phyloP scores from a whole-genome alignment of 2,329 filamentous ascomycete species.

The Claviceps cyperi region DNA sequence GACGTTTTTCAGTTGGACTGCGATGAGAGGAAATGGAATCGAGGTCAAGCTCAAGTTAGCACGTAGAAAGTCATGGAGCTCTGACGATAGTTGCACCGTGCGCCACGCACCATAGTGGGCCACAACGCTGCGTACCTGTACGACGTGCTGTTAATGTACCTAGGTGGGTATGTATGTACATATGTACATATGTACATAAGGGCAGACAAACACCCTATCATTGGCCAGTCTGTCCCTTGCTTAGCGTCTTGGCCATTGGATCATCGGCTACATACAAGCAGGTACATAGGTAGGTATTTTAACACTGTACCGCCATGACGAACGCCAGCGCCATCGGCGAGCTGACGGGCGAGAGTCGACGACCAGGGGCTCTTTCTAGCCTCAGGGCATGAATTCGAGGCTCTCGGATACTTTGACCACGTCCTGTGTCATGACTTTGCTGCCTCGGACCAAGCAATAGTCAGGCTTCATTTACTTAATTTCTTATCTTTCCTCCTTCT shows the following conservation, averaged over 20 bases:
- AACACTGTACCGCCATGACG: not conserved
- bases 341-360: not conserved
- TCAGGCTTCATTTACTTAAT: not conserved
- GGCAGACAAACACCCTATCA: not conserved
- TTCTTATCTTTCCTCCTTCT: not conserved
- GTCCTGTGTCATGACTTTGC: not conserved
- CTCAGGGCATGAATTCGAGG: not conserved
- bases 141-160: no score
- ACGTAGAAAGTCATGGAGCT: not conserved
- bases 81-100: not conserved
- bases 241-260: not conserved
- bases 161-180: no score
- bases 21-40: not conserved
- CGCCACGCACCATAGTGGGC: not conserved
- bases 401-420: not conserved
- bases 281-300: no score
- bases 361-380: not conserved
- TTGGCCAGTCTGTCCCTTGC: not conserved
- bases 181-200: no score
- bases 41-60: not conserved
- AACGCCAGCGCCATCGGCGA: not conserved
- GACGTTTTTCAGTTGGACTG: not conserved
- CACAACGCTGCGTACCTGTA: not conserved
- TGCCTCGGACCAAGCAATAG: not conserved
- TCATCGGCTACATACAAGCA: not conserved